Base-by-base conservation (phyloP, 768 basidiomycete genomes). In the Pleurotus pulmonarius region DNA sequence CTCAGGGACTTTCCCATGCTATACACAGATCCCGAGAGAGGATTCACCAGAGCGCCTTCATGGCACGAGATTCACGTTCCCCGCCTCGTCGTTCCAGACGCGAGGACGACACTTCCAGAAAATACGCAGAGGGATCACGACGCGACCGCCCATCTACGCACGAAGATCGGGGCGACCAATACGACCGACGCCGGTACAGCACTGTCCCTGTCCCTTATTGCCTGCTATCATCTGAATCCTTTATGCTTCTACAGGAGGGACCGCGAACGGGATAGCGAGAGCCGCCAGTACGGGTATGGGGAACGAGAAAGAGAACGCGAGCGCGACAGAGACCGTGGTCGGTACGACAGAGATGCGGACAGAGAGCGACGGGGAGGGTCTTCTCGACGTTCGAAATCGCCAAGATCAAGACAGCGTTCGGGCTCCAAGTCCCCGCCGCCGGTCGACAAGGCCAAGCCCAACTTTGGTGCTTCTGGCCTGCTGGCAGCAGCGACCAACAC, bases 401-500 rank as follows among this genome's bases (percentile, higher is more conserved):
- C 63, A 29, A 67, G 65, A 37, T 64, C 72, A 12, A 67, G 67
- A 20, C 70, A 72, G 7, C 57, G 49, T 15, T 75, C 81, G 25
- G 64, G 61, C 3, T 79, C 82, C 1, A 74, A 70, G 39, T 81
- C 83, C 4, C 71, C 70, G 39, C 77, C 75, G 9, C 75, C 74
- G 37, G 67, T 75, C 46, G 80, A 81, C 64, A 89, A 89, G 65
- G 74, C 83, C 4, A 94, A 96, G 73, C 95, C 97, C 8, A 95
- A 97, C 67, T 98, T 96, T 68, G 81, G 75, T 13, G 81, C 82
- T 4, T 97, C 94, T 16, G 97, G 97, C 11, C 77, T 96, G 5
- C 82, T 99, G 38, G 97, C 96, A 0, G 96, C 96, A 3, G 97
- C 92, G 65, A 98, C 97, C 2, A 98, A 99, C 66, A 94, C 92